Evolutionary conservation across 2,329 filamentous ascomycete genomes (phyloP).

Genomic region (Pseudocercospora crystallina): DNA sequence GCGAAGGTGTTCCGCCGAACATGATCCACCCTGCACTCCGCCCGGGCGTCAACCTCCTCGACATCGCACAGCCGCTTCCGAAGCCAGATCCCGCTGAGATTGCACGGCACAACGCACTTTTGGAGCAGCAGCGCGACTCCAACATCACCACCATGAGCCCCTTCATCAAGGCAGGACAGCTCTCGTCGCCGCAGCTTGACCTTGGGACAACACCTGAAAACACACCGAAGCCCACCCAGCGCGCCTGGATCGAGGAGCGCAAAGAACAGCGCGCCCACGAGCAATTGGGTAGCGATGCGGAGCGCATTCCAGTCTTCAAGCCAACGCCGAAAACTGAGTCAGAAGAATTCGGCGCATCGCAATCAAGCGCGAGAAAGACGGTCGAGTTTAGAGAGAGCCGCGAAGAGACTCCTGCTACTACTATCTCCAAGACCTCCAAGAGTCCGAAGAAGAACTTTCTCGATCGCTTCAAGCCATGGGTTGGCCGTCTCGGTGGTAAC

Average conservation of each 20-base stretch:
- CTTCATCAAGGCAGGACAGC: slow-evolving; percentile 24
- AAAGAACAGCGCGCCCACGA: slow-evolving; percentile 33
- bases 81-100: slow-evolving; percentile 12
- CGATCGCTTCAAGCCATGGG: slow-evolving; percentile 24
- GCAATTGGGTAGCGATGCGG: slow-evolving; percentile 36
- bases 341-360: slow-evolving; percentile 21
- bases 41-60: slow-evolving; percentile 11
- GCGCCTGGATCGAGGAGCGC: slow-evolving; percentile 42
- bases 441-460: slow-evolving; percentile 45
- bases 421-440: slow-evolving; percentile 20
- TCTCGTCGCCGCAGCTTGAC: slow-evolving; percentile 25
- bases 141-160: slow-evolving; percentile 30
- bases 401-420: slow-evolving; percentile 7
- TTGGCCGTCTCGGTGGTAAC: slow-evolving; percentile 6
- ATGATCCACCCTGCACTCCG: slow-evolving; percentile 29
- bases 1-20: slow-evolving; percentile 22
- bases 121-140: slow-evolving; percentile 16
- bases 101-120: slow-evolving; percentile 1
- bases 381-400: slow-evolving; percentile 4
- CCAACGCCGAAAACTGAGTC: slow-evolving; percentile 26
- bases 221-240: slow-evolving; percentile 34
- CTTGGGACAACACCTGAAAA: slow-evolving; percentile 27
- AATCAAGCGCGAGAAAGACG: slow-evolving; percentile 12
- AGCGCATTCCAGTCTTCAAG: slow-evolving; percentile 29
- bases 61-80: slow-evolving; percentile 16